Base-by-base conservation (phyloP, 257 asterid genomes). In the Rauvolfia tetraphylla region DNA sequence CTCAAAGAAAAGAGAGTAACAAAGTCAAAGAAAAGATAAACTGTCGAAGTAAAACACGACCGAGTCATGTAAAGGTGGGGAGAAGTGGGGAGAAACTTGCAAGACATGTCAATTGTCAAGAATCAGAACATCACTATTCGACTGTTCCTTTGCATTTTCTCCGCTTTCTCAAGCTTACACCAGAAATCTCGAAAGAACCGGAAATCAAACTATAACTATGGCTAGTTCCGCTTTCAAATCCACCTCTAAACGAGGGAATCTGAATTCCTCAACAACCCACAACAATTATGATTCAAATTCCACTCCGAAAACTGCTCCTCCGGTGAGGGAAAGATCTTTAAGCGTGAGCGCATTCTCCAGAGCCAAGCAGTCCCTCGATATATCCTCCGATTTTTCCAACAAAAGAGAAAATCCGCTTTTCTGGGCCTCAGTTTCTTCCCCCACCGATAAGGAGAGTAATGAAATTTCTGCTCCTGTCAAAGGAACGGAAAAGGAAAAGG, bases 321-420 rank as follows among this genome's bases (percentile, higher is more conserved):
- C 58, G 59, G 58, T n/a, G 34, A 78, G 90, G 54, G 86, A 91
- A 48, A 85, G 96, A 53, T 90, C 96, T 31, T 88, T 81, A 70
- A 93, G 97, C 84, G 97, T 93, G 76, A 87, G 89, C 63, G 90
- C 96, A 7, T 81, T 81, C 76, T 85, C 97, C 59, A 85, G 97
- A 53, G 83, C 56, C n/a, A 75, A n/a, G n/a, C n/a, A n/a, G n/a
- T n/a, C n/a, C n/a, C n/a, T n/a, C n/a, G n/a, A n/a, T n/a, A n/a
- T n/a, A n/a, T n/a, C n/a, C n/a, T n/a, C n/a, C n/a, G n/a, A n/a
- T n/a, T 69, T 18, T 69, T 89, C 89, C 79, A 86, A 87, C 73
- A 90, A 89, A 68, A 82, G 91, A 76, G 96, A 93, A 4, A 93
- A 93, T 79, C 97, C 97, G 33, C 96, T 93, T 66, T 93, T 93